Base-by-base conservation (phyloP, 257 asterid species). In the Fraxinus excelsior region DNA sequence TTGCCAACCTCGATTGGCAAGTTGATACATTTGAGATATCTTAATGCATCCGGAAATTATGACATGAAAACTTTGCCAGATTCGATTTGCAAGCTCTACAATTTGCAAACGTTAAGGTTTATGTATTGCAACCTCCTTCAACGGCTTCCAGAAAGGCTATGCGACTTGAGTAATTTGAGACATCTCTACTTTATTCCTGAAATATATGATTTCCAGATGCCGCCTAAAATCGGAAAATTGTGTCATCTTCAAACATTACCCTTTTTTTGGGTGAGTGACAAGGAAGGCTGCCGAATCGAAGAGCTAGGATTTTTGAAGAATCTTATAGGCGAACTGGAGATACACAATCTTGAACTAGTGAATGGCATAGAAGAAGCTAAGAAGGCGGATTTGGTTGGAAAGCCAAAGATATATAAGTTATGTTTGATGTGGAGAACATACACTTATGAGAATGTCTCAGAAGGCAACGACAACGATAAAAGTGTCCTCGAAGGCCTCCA, bases 401-500 rank as follows among this genome's bases (percentile, higher is more conserved):
- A 80, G 71, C 3, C 42, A 9, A 44, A 62, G 2, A 34, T 85
- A 23, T 1, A 2, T 10, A 1, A 60, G 38, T 42, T 85, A 26
- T 0, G 14, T 10, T 72, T 78, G 16, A 0, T 0, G 0, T 80
- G 89, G 83, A 14, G 3, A 12, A 3, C 5, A 7, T 19, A n/a
- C n/a, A n/a, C n/a, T n/a, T n/a, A n/a, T n/a, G n/a, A n/a, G n/a
- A n/a, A 1, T 5, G 32, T 51, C 11, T 4, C 2, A 7, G 3
- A 23, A 16, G 5, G 38, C 35, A 66, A 31, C 3, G 11, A 1
- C 19, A 7, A n/a, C 8, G 82, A 78, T 37, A 78, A 69, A 7
- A 14, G 18, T 60, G 85, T 85, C n/a, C 68, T 85, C 68, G 77
- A 76, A 73, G 84, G 82, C 46, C 88, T 84, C 12, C 73, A 74